Conservation (phyloP, 306 rosid genomes). For the Argentina anserina region DNA sequence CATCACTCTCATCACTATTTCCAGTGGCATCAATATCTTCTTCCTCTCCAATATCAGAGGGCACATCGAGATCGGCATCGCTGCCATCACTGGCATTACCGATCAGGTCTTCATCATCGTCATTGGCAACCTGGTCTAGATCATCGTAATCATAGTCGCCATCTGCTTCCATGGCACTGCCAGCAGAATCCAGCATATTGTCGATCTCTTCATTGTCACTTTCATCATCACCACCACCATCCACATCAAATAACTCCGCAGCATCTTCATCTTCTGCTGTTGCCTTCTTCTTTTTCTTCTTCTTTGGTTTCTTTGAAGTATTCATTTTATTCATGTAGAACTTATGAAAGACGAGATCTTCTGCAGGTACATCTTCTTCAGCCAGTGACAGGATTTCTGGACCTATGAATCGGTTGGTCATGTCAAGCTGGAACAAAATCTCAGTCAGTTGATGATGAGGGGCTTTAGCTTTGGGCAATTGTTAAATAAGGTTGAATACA, state of each 20-base stretch:
- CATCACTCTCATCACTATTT: conserved; percentile 14
- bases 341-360: conserved; percentile 93
- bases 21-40: conserved; percentile 36
- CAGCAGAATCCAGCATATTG: conserved; percentile 62
- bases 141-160: conserved; percentile 80
- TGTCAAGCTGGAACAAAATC: conserved; percentile 54
- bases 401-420: conserved; percentile 66
- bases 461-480: conserved; percentile 1
- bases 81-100: conserved; percentile 60
- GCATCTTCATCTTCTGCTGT: conserved; percentile 54
- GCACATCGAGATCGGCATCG: conserved; percentile 58
- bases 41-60: conserved; percentile 50
- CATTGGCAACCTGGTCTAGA: conserved; percentile 62
- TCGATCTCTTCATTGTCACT: conserved; percentile 92
- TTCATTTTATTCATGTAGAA: conserved; percentile 75
- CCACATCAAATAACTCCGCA: conserved; percentile 55
- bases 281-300: conserved; percentile 67
- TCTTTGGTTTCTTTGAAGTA: conserved; percentile 60
- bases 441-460: conserved; percentile 21
- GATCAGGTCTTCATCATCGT: conserved; percentile 79
- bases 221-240: conserved; percentile 56
- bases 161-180: conserved; percentile 42
- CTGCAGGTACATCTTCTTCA: conserved; percentile 86
- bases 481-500: too few relatives aligned
- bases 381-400: conserved; percentile 72